Conservation (phyloP, 1,139 yeast species). For the Trichomonascaceae sp. region DNA sequence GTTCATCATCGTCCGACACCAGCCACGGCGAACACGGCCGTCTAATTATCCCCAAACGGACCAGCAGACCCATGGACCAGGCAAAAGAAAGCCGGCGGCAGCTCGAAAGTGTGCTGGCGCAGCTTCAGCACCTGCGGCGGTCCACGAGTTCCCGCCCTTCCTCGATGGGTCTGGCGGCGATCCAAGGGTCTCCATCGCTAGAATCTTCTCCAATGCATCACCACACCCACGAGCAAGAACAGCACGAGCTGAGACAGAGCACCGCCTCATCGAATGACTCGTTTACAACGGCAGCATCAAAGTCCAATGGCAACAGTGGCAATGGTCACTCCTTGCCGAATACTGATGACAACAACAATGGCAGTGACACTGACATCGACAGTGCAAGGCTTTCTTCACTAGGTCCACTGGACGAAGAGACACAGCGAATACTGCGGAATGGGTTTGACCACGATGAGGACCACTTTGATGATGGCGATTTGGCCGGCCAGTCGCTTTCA, state of each 20-base stretch:
- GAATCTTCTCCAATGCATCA: neutral
- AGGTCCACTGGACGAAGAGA: neutral
- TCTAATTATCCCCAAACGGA: too few species aligned
- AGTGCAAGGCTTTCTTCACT: neutral
- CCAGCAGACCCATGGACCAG: too few species aligned
- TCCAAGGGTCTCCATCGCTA: slow-evolving; percentile 2
- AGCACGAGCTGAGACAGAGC: slow-evolving; percentile 2
- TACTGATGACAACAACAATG: neutral
- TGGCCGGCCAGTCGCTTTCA: too few species aligned
- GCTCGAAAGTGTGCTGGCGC: slow-evolving; percentile 12
- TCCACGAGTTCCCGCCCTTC: slow-evolving; percentile 13
- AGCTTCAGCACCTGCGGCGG: slow-evolving; percentile 13
- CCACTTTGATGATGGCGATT: too few species aligned
- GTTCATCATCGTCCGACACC: too few species aligned
- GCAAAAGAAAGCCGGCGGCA: slow-evolving; percentile 15
- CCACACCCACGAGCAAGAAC: slow-evolving; percentile 1
- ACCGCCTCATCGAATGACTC: slow-evolving; percentile 12
- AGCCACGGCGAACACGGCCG: too few species aligned
- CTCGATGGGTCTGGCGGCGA: slow-evolving; percentile 4
- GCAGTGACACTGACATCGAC: neutral
- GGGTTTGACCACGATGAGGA: too few species aligned
- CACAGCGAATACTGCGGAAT: too few species aligned
- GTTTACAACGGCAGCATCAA: slow-evolving; percentile 11
- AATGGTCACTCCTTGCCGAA: neutral
- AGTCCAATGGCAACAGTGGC: slow-evolving; percentile 1